Conservation (phyloP, 768 basidiomycete species). For the Tricholoma matsutake region DNA sequence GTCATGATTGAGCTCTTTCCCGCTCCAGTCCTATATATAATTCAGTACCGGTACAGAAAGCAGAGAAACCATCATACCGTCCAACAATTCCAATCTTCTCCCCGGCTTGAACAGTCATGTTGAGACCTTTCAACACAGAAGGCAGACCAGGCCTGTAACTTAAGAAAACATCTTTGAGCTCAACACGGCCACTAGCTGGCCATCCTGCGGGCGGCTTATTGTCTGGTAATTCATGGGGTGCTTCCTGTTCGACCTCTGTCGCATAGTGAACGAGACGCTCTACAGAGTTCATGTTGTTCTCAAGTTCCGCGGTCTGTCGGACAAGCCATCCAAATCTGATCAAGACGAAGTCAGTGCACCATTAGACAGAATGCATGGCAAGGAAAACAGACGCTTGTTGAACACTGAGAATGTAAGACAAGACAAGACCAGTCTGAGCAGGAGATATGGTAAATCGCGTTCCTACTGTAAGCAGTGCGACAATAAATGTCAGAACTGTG, state of each 20-base stretch:
- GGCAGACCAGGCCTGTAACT: slow-evolving; percentile 88
- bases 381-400: slow-evolving; percentile 54
- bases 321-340: slow-evolving; percentile 71
- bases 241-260: slow-evolving; percentile 77
- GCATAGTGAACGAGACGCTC: slow-evolving; percentile 85
- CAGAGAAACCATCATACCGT: slow-evolving; percentile 23
- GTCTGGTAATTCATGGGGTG: slow-evolving; percentile 62
- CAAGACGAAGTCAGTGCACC: slow-evolving; percentile 5
- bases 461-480: slow-evolving; percentile 76
- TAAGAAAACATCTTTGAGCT: slow-evolving; percentile 73
- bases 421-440: slow-evolving; percentile 68
- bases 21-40: slow-evolving; percentile 61
- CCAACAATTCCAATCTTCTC: slow-evolving; percentile 95
- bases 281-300: slow-evolving; percentile 93
- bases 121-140: slow-evolving; percentile 78
- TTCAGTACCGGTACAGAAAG: slow-evolving; percentile 1
- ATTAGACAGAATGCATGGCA: background rate
- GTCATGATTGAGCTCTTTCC: slow-evolving; percentile 92
- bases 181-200: slow-evolving; percentile 73
- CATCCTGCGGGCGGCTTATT: slow-evolving; percentile 59
- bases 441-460: slow-evolving; percentile 75
- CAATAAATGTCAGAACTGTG: slow-evolving; percentile 63
- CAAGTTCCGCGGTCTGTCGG: slow-evolving; percentile 78
- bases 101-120: slow-evolving; percentile 63
- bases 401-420: slow-evolving; percentile 78